Conservation (phyloP, 2,329 filamentous ascomycete species). For the Epicoccum nigrum region DNA sequence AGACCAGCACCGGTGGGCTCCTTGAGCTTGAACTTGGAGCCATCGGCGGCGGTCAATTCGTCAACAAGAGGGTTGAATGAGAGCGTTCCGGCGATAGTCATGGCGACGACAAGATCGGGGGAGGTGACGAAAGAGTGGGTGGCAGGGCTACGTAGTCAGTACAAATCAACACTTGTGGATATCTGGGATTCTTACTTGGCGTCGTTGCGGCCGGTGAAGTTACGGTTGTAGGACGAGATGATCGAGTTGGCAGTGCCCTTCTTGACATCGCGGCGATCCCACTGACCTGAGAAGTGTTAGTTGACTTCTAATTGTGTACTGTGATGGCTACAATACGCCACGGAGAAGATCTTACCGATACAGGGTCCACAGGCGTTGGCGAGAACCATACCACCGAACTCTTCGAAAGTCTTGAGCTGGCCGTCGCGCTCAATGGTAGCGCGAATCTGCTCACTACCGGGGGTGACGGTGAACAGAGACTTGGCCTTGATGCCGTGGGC, state of each 20-base stretch:
- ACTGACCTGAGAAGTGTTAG: constrained; percentile 61
- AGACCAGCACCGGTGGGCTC: constrained; percentile 81
- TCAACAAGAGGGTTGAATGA: constrained; percentile 88
- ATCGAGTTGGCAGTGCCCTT: constrained; percentile 97
- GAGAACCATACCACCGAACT: constrained; percentile 92
- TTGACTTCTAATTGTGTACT: constrained; percentile 3
- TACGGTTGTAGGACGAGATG: constrained; percentile 98
- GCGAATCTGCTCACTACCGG: constrained; percentile 95
- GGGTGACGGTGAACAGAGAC: constrained; percentile 90
- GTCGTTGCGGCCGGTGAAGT: constrained; percentile 98
- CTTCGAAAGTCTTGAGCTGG: constrained; percentile 91
- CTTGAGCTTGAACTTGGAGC: constrained; percentile 91
- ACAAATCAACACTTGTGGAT: background rate
- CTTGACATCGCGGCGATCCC: constrained; percentile 91
- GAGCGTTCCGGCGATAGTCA: constrained; percentile 81
- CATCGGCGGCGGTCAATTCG: constrained; percentile 54
- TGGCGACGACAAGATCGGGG: constrained; percentile 84
- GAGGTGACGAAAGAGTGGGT: constrained; percentile 94
- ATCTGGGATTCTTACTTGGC: constrained; percentile 62
- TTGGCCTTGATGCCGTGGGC: constrained; percentile 94
- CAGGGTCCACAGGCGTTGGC: constrained; percentile 82
- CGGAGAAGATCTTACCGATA: constrained; percentile 47
- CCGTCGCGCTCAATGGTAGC: constrained; percentile 85
- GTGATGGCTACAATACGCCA: background rate
- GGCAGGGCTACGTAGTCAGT: constrained; percentile 50